Evolutionary conservation across 768 basidiomycete genomes (phyloP).

Genomic region (Leccinum subtestaceum): DNA sequence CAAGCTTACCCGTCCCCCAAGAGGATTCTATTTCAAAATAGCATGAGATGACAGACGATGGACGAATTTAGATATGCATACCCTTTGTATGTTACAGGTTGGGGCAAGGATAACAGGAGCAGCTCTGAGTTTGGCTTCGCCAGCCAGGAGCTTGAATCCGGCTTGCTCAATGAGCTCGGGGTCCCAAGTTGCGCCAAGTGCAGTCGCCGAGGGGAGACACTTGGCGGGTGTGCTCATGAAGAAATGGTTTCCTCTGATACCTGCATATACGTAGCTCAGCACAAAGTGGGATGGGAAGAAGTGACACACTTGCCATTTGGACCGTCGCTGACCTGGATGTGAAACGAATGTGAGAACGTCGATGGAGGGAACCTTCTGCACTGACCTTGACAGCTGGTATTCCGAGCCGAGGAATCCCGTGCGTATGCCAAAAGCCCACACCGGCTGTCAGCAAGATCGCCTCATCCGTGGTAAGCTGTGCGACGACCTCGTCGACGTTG

Average conservation of each 20-base stretch:
- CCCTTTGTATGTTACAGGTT: conserved; percentile 83
- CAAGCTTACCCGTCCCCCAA: conserved; percentile 59
- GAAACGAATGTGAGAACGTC: conserved; percentile 3
- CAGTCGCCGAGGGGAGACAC: conserved; percentile 72
- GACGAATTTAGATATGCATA: conserved; percentile 26
- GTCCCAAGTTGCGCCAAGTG: conserved; percentile 75
- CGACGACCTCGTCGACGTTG: conserved; percentile 56
- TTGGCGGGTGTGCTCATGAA: conserved; percentile 82
- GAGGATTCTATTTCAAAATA: conserved; percentile 48
- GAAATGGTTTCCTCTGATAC: conserved; percentile 70
- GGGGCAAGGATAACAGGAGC: conserved; percentile 74
- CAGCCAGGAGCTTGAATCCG: conserved; percentile 62
- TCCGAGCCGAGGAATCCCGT: conserved; percentile 59
- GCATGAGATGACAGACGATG: neutral
- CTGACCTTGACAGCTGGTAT: conserved; percentile 67
- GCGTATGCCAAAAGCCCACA: conserved; percentile 77
- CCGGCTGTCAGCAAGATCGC: conserved; percentile 71
- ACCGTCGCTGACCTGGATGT: conserved; percentile 65
- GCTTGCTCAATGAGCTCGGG: conserved; percentile 58
- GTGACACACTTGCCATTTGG: conserved; percentile 56
- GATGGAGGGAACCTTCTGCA: conserved; percentile 3
- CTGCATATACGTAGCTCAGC: conserved; percentile 21
- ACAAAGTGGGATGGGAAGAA: neutral
- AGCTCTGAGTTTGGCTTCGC: conserved; percentile 67
- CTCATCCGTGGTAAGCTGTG: conserved; percentile 70